Evolutionary conservation across 1,284 basidiomycete species (phyloP), one percentile per base, ranked within the genome.

Genomic region (Heterobasidion occidentale): DNA sequence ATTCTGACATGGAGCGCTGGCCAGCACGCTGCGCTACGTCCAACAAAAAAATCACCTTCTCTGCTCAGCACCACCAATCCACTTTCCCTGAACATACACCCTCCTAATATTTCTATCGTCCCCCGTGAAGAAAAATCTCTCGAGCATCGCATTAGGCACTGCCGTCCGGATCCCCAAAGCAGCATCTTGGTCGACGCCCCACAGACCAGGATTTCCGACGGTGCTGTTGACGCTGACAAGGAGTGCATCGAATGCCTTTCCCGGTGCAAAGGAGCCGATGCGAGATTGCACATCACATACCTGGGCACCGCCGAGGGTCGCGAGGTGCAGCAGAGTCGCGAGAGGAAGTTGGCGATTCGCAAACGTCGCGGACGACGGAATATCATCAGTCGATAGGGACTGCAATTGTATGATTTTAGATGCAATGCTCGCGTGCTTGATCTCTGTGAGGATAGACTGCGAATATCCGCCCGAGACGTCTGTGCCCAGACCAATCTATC

Each of bases 171-270:
- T 65, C 12, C 67, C 60, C 7, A 68, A 61, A 52, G 69, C 71
- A n/a, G 59, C 53, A 46, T 74, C 68, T 46, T 69, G 58, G 51
- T 70, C 72, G 47, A 75, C 63, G 55, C 77, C 74, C 84, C 88
- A 91, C 50, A 91, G 63, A 33, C 74, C 76, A 4, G 84, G 83
- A 64, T 87, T 87, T 3, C 77, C 78, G 19, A 78, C 68, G 50
- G 76, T 77, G 48, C 70, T 68, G 54, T 70, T 71, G 61, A 78
- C 74, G 72, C 73, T 83, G 56, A 83, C 83, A 6, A 93, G 63
- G 11, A 98, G 73, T 1, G 95, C 95, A 68, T 99, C 95, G 67
- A 98, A 98, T 60, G 86, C 86, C 71, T 93, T 95, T 2, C 93
- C 93, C 0, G 77, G 75, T 27, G 74, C 76, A 57, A 99, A 89